These are phyloP conservation scores for Talaromyces wortmannii DNA, from an alignment of 495 filamentous ascomycete species.

Conservation along the genomic window DNA sequence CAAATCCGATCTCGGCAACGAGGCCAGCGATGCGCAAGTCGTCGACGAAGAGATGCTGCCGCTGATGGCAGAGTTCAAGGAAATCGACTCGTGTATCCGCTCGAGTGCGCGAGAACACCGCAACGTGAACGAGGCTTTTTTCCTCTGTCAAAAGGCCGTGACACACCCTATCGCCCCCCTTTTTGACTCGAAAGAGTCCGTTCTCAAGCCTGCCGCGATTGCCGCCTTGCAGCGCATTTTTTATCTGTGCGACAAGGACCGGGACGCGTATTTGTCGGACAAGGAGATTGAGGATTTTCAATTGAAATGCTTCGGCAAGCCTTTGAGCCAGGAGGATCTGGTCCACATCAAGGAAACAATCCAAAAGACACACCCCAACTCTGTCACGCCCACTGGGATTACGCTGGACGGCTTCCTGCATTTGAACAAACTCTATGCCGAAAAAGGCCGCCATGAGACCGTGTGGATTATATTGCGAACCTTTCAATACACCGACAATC, in stretches of 20 bases:
- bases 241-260: conserved; percentile 92
- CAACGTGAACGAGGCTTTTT: conserved; percentile 96
- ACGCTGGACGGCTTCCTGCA: conserved; percentile 75
- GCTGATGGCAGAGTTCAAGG: conserved; percentile 97
- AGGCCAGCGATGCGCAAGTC: conserved; percentile 68
- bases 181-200: conserved; percentile 89
- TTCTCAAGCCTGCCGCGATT: conserved; percentile 80
- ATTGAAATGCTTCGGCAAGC: conserved; percentile 81
- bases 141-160: conserved; percentile 96
- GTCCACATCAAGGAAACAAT: conserved; percentile 84
- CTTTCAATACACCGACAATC: conserved; percentile 91
- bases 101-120: conserved; percentile 90
- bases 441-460: conserved; percentile 97
- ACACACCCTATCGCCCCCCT: conserved; percentile 95
- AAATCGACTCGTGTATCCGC: conserved; percentile 95
- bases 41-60: conserved; percentile 97
- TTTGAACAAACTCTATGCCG: conserved; percentile 91
- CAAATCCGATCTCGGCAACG: conserved; percentile 77
- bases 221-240: conserved; percentile 84
- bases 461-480: conserved; percentile 96
- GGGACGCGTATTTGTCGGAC: conserved; percentile 90
- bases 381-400: conserved; percentile 64
- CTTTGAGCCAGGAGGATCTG: conserved; percentile 69
- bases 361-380: conserved; percentile 55
- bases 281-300: conserved; percentile 88